Base-by-base conservation (phyloP, 345 rosid species). In the Ceriops zippeliana region DNA sequence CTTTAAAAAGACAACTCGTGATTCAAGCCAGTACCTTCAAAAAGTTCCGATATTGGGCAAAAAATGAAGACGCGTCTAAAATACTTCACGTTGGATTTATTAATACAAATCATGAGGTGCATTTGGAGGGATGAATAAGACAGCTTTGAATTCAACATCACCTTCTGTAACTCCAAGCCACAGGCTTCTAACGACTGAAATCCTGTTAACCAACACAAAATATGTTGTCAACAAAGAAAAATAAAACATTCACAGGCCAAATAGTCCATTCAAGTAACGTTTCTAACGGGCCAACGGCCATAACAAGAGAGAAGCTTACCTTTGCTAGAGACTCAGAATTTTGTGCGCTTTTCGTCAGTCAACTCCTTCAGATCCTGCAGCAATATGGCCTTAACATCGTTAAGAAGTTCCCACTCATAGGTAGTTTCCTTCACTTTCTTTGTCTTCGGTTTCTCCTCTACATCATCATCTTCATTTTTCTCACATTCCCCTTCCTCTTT, bases 161-260 rank as follows among this genome's bases (percentile, higher is more conserved):
- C 99, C 97, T 79, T 95, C 99, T 34, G 99, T 91, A 97, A 74
- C 96, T 91, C 99, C 96, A 91, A 60, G 91, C 76, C 76, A 91
- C 54, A 68, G 97, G 99, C 80, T 89, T 89, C 76, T 89, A 96
- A 5, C 86, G 89, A 52, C 87, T 58, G 62, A 95, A 88, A 71
- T 91, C 99, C 99, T 91, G 87, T 70, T 63, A 6, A 68, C 31
- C 38, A 76, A 74, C 64, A 72, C 8, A 51, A 2, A 28, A 67
- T 5, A n/a, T 26, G 20, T 13, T 47, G 57, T 21, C 13, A 28
- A 59, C 54, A 65, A 54, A 77, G 70, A 52, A 51, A 73, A 67
- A 9, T 61, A 46, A 49, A 9, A 59, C 2, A 34, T 30, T 27
- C 24, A 22, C 9, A 46, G 46, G 27, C 17, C 21, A 28, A 62